A percentile compares a stretch with the other conserved stretches of the same genome.
These are phyloP conservation scores for Neurospora sp. DNA, from an alignment of 2,329 filamentous ascomycete genomes.

Conservation along the genomic window DNA sequence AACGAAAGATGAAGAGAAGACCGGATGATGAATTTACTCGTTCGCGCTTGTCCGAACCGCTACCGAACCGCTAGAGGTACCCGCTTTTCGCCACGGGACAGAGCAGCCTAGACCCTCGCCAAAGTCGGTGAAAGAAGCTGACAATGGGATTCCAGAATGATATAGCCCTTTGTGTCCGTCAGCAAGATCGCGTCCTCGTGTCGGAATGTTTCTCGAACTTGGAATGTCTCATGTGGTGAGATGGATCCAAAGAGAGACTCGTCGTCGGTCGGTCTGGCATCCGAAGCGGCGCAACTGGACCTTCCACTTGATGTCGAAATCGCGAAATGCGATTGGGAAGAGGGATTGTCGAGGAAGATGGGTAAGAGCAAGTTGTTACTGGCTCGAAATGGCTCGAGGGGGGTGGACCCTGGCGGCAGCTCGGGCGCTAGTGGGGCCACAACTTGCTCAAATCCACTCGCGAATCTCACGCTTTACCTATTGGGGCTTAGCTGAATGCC, in stretches of 20 bases:
- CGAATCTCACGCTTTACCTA: constrained; percentile 8
- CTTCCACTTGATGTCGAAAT: not conserved
- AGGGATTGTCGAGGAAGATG: not conserved
- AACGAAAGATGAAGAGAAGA: not conserved
- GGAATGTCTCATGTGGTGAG: not conserved
- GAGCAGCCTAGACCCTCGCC: not conserved
- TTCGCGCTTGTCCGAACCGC: not conserved
- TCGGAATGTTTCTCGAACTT: not conserved
- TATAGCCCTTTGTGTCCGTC: not conserved
- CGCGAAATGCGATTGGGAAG: not conserved
- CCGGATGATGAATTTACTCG: not conserved
- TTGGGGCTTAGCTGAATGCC: constrained; percentile 1
- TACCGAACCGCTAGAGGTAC: not conserved
- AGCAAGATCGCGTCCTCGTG: not conserved
- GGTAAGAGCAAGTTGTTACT: constrained; percentile 14
- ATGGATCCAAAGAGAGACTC: not conserved
- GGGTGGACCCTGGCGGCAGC: not conserved
- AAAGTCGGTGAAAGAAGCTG: not conserved
- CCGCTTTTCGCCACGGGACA: not conserved
- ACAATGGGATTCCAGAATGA: not conserved
- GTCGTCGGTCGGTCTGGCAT: not conserved
- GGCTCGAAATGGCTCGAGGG: constrained; percentile 4
- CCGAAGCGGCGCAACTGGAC: not conserved
- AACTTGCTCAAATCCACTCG: constrained; percentile 44
- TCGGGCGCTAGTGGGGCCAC: constrained; percentile 20